Evolutionary conservation across 2,329 filamentous ascomycete genomes (phyloP).

Genomic region (Sclerotinia trifoliorum): DNA sequence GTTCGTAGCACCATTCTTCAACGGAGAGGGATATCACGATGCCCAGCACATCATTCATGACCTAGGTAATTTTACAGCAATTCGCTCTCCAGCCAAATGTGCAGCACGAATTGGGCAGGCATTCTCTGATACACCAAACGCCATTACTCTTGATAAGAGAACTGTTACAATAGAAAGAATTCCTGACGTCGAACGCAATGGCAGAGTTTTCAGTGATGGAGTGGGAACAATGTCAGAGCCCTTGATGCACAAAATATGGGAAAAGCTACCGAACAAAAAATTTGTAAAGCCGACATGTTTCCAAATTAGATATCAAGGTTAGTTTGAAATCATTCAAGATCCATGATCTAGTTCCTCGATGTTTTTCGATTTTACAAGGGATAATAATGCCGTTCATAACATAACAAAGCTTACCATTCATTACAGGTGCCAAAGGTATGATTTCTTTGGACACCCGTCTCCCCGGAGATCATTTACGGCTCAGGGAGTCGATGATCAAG

Average conservation of each 20-base stretch:
- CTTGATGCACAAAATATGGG: constrained; percentile 61
- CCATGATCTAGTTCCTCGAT: background rate
- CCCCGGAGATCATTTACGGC: constrained; percentile 54
- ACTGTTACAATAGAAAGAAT: constrained; percentile 42
- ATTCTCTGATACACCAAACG: constrained; percentile 71
- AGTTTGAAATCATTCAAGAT: constrained; percentile 12
- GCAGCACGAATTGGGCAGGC: constrained; percentile 62
- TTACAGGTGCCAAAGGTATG: constrained; percentile 70
- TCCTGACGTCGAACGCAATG: constrained; percentile 53
- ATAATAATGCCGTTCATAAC: background rate
- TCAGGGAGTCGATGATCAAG: constrained; percentile 78
- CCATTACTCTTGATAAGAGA: constrained; percentile 49
- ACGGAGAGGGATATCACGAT: constrained; percentile 36
- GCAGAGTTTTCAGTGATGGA: constrained; percentile 72
- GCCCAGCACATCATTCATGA: constrained; percentile 45
- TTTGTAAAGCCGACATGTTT: constrained; percentile 59
- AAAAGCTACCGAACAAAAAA: constrained; percentile 48
- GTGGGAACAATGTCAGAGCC: constrained; percentile 69
- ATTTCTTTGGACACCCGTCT: constrained; percentile 66
- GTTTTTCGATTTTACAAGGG: background rate
- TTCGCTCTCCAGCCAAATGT: constrained; percentile 55
- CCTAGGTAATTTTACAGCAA: constrained; percentile 51
- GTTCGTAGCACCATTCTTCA: constrained; percentile 55
- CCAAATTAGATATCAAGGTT: constrained; percentile 70
- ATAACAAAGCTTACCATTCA: background rate